These are phyloP conservation scores for Cyclanthera cordifolia DNA, from an alignment of 306 rosid species.

Conservation along the genomic window DNA sequence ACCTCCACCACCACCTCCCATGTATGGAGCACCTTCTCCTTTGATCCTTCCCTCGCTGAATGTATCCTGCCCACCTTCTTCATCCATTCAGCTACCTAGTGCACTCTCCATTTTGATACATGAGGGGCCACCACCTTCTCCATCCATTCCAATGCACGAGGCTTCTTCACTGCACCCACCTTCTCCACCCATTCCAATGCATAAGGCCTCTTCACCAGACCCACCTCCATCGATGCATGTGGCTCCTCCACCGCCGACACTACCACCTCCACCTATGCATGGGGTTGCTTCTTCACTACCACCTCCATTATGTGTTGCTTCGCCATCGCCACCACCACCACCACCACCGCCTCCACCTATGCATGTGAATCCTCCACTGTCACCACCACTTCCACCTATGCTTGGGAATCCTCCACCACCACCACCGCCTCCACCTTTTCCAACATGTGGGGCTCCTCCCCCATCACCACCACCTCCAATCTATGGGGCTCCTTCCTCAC, in stretches of 20 bases:
- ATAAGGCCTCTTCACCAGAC: conserved; percentile 13
- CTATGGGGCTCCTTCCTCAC: conserved; percentile 15
- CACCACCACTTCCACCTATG: background rate
- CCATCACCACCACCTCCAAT: conserved; percentile 29
- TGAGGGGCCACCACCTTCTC: conserved; percentile 16
- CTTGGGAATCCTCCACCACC: conserved; percentile 14
- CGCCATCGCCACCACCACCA: conserved; percentile 17
- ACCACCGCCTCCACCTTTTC: conserved; percentile 2
- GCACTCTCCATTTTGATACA: conserved; percentile 18
- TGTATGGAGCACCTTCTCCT: conserved; percentile 5
- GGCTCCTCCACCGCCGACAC: conserved; percentile 5
- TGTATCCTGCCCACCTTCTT: conserved; percentile 13
- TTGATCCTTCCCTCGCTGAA: background rate
- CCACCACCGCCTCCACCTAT: conserved; percentile 24
- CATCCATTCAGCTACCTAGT: conserved; percentile 18
- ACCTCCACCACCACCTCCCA: conserved; percentile 10
- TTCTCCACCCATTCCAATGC: conserved; percentile 18
- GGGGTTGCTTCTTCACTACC: background rate
- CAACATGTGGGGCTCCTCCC: background rate
- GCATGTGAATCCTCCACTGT: conserved; percentile 22
- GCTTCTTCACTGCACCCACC: conserved; percentile 27
- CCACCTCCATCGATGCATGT: conserved; percentile 30
- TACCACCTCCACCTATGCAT: background rate
- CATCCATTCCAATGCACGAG: conserved; percentile 5
- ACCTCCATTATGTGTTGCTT: background rate